Percentiles rank a stretch among this genome's conserved stretches.
Conservation (phyloP, 2,329 filamentous ascomycete genomes). For the Aschersonia sp. region DNA sequence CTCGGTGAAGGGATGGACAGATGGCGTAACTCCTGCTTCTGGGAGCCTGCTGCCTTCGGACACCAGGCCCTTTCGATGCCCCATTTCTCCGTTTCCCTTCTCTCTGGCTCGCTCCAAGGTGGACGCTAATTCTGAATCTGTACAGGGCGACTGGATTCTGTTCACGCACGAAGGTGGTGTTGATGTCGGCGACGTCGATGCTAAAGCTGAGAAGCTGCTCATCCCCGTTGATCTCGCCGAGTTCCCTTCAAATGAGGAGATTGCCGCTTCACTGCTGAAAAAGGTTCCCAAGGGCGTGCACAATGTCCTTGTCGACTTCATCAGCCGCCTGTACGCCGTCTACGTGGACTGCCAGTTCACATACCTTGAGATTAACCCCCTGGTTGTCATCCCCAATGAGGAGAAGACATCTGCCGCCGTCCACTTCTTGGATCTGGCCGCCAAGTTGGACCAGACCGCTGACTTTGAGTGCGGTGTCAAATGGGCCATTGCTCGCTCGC, state of each 20-base stretch:
- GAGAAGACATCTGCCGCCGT: constrained; percentile 86
- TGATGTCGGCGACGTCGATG: constrained; percentile 97
- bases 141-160: constrained; percentile 95
- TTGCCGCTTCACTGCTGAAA: constrained; percentile 70
- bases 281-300: constrained; percentile 92
- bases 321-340: constrained; percentile 92
- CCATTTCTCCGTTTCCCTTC: no score
- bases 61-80: no score
- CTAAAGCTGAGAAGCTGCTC: constrained; percentile 95
- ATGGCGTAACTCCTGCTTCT: no score
- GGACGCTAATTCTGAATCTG: neutral
- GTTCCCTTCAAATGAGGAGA: constrained; percentile 92
- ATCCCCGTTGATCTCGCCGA: constrained; percentile 89
- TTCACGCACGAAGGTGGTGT: constrained; percentile 99
- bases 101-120: no score
- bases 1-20: no score
- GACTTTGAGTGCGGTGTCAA: constrained; percentile 99
- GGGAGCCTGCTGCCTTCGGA: no score
- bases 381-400: constrained; percentile 93
- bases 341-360: constrained; percentile 99
- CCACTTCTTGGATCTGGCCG: constrained; percentile 95
- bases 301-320: constrained; percentile 98
- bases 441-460: constrained; percentile 97
- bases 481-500: constrained; percentile 92
- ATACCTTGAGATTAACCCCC: constrained; percentile 98